phyloP scores from a whole-genome alignment of 305 asterid genomes.

The Ruellia speciosa region DNA sequence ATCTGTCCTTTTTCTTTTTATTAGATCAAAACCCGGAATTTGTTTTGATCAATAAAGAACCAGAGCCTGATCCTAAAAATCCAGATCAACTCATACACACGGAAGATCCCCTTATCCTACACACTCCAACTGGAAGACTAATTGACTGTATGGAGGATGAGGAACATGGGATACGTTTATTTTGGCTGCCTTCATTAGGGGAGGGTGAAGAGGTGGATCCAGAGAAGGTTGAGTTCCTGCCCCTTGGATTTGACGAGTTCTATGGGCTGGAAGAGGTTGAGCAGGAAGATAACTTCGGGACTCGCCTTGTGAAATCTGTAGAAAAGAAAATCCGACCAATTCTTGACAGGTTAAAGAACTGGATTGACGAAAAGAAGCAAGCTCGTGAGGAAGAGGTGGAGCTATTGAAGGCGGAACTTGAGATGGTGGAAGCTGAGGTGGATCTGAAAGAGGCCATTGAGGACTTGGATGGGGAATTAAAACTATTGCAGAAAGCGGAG shows the following conservation, averaged over 20 bases:
- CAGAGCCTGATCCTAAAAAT: constrained; percentile 84
- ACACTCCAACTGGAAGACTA: constrained; percentile 84
- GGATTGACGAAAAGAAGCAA: constrained; percentile 60
- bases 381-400: constrained; percentile 40
- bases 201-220: constrained; percentile 54
- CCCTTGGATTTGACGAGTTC: constrained; percentile 82
- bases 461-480: constrained; percentile 59
- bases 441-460: constrained; percentile 65
- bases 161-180: constrained; percentile 70
- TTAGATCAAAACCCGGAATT: constrained; percentile 77
- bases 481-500: constrained; percentile 64
- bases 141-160: constrained; percentile 83
- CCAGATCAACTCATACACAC: constrained; percentile 54
- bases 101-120: constrained; percentile 81
- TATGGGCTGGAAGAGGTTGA: constrained; percentile 39
- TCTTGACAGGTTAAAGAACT: constrained; percentile 40
- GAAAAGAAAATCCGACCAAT: constrained; percentile 31
- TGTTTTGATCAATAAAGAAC: constrained; percentile 63
- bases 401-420: constrained; percentile 45
- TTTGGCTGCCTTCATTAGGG: constrained; percentile 68
- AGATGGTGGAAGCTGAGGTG: constrained; percentile 63
- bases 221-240: constrained; percentile 55
- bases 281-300: constrained; percentile 30
- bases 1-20: constrained; percentile 16
- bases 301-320: constrained; percentile 31